Evolutionary conservation across 495 filamentous ascomycete genomes (phyloP), one percentile per base, ranked within the genome.

Genomic region (Bacidia rubella): DNA sequence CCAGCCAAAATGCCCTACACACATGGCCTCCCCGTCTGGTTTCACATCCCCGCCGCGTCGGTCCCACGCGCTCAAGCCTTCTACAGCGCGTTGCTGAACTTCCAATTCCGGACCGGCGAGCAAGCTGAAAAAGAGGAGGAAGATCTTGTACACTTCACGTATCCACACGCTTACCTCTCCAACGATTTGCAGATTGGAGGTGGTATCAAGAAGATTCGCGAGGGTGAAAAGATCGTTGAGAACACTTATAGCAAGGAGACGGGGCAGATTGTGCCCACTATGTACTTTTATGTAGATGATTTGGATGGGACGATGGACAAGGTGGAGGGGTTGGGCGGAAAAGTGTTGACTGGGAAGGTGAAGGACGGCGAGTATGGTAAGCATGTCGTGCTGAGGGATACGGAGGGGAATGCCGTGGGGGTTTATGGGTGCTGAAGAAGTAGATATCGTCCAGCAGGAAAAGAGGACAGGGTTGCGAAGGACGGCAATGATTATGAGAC

Each of bases 81-180:
- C 41, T 44, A 44, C 41, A 44, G 15, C 41, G 5, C 12, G 7
- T 17, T 44, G 5, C 41, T 44, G 41, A 22, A 22, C 20, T 44
- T 44, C 41, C 41, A 44, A 44, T 44, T 44, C 41, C 41, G 41
- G 15, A 44, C 41, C 15, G 41, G 17, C 41, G 41, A 44, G 20
- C 12, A 44, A 22, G 41, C 41, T 5, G 41, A 44, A 5, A 17
- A 7, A 5, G 41, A 44, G 41, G 19, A 20, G 19, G 41, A 44
- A 22, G 7, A 7, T 5, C 7, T 5, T 5, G 41, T 17, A 20
- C 7, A 9, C 9, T 44, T 44, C 41, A 9, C 9, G 15, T 44
- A 9, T 22, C 41, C 41, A 9, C 7, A 44, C 17, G 41, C 41
- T 5, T 9, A 5, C 20, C 7, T 44, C 5, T 9, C 41, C 7